Evolutionary conservation across 371 early-diverging fungal species (phyloP).

Genomic region (Apophysomyces sp.): DNA sequence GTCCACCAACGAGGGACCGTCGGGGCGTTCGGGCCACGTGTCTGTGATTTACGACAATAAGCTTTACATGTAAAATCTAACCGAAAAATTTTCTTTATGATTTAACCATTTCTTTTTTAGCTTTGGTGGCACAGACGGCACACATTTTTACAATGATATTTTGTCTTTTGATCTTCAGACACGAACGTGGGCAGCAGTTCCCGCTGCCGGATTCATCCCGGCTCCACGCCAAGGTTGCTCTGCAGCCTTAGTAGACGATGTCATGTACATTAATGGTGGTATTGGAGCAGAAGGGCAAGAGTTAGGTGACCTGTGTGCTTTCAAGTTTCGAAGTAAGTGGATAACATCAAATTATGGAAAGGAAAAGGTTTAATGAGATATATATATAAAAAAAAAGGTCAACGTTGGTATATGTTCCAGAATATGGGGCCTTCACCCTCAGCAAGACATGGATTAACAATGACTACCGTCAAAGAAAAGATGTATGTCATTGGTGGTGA

Average conservation of each 20-base stretch:
- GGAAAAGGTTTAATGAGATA: background rate
- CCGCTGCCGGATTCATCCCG: slow-evolving; percentile 66
- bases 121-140: slow-evolving; percentile 77
- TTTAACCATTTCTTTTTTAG: slow-evolving; percentile 28
- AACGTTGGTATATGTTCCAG: slow-evolving; percentile 77
- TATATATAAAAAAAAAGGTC: slow-evolving; percentile 26
- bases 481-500: slow-evolving; percentile 71
- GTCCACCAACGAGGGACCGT: slow-evolving; percentile 52
- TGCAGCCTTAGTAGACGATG: slow-evolving; percentile 69
- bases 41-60: slow-evolving; percentile 57
- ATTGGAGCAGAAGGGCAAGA: slow-evolving; percentile 58
- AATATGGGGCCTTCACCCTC: slow-evolving; percentile 70
- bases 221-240: slow-evolving; percentile 68
- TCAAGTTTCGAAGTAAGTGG: slow-evolving; percentile 61
- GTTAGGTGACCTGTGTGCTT: slow-evolving; percentile 72
- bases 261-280: slow-evolving; percentile 78
- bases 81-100: background rate
- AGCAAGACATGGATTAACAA: slow-evolving; percentile 61
- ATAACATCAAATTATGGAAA: no score
- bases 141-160: slow-evolving; percentile 69
- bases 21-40: slow-evolving; percentile 60
- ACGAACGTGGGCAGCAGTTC: slow-evolving; percentile 59
- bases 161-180: slow-evolving; percentile 68
- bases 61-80: slow-evolving; percentile 57
- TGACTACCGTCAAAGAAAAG: slow-evolving; percentile 64